Evolutionary conservation across 768 basidiomycete species (phyloP).

Genomic region (Naganishia friedmannii): DNA sequence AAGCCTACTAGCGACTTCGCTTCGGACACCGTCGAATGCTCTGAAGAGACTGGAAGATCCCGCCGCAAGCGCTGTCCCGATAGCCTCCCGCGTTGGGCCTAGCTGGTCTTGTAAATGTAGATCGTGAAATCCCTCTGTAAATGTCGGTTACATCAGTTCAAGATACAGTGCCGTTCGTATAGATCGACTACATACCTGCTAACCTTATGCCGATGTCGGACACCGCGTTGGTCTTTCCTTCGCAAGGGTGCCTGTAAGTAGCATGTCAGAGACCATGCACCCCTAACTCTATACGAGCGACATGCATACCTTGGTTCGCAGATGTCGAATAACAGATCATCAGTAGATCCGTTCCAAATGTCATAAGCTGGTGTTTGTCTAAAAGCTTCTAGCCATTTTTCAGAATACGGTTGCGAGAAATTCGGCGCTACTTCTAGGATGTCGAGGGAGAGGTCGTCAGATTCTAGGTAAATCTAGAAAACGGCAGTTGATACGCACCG

Average conservation of each 20-base stretch:
- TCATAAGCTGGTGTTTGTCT: constrained; percentile 80
- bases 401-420: constrained; percentile 69
- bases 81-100: constrained; percentile 86
- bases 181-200: constrained; percentile 52
- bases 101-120: constrained; percentile 87
- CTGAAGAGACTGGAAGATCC: constrained; percentile 69
- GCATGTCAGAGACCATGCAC: not conserved
- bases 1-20: constrained; percentile 53
- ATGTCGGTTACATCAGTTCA: not conserved
- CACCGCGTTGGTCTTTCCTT: constrained; percentile 81
- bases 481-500: constrained; percentile 30
- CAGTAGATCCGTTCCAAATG: constrained; percentile 86
- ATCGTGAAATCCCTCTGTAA: constrained; percentile 80
- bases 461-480: not conserved
- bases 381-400: constrained; percentile 83
- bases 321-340: constrained; percentile 89
- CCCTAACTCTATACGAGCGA: not conserved
- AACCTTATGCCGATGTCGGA: constrained; percentile 88
- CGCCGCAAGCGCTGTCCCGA: constrained; percentile 66
- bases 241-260: constrained; percentile 79
- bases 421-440: constrained; percentile 26
- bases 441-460: not conserved
- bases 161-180: not conserved
- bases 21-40: constrained; percentile 79
- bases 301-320: constrained; percentile 76